Base-by-base conservation (phyloP, 164 flowering plant species). In the Sedum album region DNA sequence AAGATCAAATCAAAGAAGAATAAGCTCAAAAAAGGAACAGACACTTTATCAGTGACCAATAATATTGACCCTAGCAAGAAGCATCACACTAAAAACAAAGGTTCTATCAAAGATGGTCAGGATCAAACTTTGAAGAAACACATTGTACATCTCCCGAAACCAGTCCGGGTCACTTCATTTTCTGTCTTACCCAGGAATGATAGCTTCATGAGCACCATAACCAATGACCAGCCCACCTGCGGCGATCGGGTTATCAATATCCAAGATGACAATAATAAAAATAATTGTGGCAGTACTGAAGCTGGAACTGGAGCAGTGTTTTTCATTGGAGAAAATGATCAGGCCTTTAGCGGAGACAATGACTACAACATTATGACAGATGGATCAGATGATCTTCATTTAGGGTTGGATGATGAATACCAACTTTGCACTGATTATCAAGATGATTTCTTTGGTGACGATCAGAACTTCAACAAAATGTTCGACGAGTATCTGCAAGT, bases 1-100 rank as follows among this genome's bases (percentile, higher is more conserved):
- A 71, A 65, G 68, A 71, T 31, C 18, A 55, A 25, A 30, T 55
- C 60, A 25, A 55, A 26, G 31, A 55, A 55, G 14, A 55, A 55
- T 20, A 49, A 49, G n/a, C 55, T 49, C 60, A 55, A 55, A 25
- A 55, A 10, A 13, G 11, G 31, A 13, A 55, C 6, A 55, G 10
- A 14, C 1, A 4, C 30, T 25, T 15, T 7, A 6, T 11, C 31
- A 25, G 25, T 55, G 60, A 25, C 60, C 4, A 8, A 10, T 5
- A 25, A 55, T 10, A 20, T 4, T 21, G 9, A 25, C 31, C 15
- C 30, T 55, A 55, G 15, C 60, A 55, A 55, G 11, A 39, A 39
- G 11, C 8, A 39, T 39, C 42, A 10, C 8, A 8, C 42, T 14
- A 55, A 55, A 10, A 25, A 55, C 1, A 25, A 55, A 15, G 25